Conservation (phyloP, 2,329 filamentous ascomycete genomes). For the Aspergillus sojae region DNA sequence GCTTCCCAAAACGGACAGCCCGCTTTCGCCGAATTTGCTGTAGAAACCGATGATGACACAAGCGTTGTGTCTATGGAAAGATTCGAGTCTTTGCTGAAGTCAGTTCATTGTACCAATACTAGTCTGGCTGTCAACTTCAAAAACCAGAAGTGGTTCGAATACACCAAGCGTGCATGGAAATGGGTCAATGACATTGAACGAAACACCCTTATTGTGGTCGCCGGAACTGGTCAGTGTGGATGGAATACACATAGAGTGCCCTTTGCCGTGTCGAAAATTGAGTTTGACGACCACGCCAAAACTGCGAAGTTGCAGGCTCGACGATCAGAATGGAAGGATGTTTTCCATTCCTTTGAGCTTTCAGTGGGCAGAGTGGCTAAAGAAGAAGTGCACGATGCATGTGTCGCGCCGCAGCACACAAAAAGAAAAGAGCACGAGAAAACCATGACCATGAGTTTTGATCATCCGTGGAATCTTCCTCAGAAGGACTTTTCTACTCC, state of each 20-base stretch:
- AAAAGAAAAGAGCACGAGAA: constrained; percentile 14
- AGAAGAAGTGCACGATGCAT: not conserved
- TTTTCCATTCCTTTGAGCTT: constrained; percentile 24
- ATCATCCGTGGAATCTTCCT: constrained; percentile 15
- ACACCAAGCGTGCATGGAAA: constrained; percentile 20
- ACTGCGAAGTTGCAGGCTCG: constrained; percentile 21
- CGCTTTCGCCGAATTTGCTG: constrained; percentile 22
- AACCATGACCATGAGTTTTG: constrained; percentile 19
- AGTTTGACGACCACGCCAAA: constrained; percentile 17
- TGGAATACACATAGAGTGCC: constrained; percentile 25
- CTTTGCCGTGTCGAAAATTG: constrained; percentile 22
- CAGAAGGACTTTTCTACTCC: constrained; percentile 16
- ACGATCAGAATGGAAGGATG: constrained; percentile 21
- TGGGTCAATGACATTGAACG: constrained; percentile 25
- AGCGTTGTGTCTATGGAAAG: constrained; percentile 23
- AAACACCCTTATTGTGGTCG: constrained; percentile 23
- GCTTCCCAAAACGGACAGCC: constrained; percentile 18
- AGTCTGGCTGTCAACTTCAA: constrained; percentile 20
- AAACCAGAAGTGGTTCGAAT: constrained; percentile 14
- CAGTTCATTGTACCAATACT: constrained; percentile 20
- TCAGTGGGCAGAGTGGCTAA: constrained; percentile 16
- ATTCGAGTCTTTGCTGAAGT: constrained; percentile 18
- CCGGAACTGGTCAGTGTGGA: constrained; percentile 25
- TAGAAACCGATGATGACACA: constrained; percentile 19
- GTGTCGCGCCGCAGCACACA: not conserved